Percentiles rank a stretch among this genome's conserved stretches.
These are phyloP conservation scores for Lichtheimia hyalospora DNA, from an alignment of 371 early-diverging fungal species.

Conservation along the genomic window DNA sequence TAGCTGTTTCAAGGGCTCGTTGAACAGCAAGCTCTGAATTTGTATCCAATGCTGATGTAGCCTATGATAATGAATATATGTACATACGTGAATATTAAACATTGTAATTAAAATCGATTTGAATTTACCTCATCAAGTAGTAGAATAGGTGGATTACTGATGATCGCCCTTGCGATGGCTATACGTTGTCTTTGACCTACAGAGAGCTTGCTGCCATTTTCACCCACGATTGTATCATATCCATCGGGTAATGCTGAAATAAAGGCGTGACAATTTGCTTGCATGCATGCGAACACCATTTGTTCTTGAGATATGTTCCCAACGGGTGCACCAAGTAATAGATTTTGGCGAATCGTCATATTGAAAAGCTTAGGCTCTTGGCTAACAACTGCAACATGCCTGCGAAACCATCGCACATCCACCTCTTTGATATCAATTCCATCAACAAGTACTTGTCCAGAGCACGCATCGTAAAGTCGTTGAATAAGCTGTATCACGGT, in stretches of 20 bases:
- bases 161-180: conserved; percentile 49
- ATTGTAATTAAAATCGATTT: background rate
- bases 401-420: conserved; percentile 73
- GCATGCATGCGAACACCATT: conserved; percentile 58
- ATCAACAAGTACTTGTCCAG: conserved; percentile 69
- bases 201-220: conserved; percentile 71
- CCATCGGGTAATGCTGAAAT: conserved; percentile 73
- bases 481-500: conserved; percentile 86
- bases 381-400: conserved; percentile 81
- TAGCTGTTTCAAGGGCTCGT: conserved; percentile 75
- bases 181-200: conserved; percentile 75
- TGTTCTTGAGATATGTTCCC: conserved; percentile 38
- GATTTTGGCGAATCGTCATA: conserved; percentile 78
- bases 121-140: conserved; percentile 40
- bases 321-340: conserved; percentile 62
- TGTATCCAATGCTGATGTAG: conserved; percentile 79
- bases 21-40: conserved; percentile 82
- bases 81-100: background rate
- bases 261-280: conserved; percentile 77
- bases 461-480: conserved; percentile 84
- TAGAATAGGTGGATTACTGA: conserved; percentile 44
- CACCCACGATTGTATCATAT: conserved; percentile 71
- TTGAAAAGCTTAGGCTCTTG: conserved; percentile 92
- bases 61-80: conserved; percentile 31
- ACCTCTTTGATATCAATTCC: conserved; percentile 67